phyloP scores from a whole-genome alignment of 306 rosid species.

The Elaeagnus macrophylla region DNA sequence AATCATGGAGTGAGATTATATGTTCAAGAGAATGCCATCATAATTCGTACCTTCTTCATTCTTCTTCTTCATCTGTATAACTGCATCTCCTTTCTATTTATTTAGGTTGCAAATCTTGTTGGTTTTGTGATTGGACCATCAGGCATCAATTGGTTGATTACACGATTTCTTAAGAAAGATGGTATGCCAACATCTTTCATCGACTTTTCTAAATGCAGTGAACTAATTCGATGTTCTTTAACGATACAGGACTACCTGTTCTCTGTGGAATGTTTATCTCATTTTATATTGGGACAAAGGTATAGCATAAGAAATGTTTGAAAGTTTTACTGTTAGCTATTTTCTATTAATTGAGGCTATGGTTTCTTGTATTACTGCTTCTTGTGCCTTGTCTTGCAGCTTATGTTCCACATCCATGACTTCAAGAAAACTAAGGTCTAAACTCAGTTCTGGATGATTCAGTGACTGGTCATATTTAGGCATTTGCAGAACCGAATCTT shows the following conservation, averaged over 20 bases:
- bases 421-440: conserved; percentile 32
- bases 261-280: conserved; percentile 68
- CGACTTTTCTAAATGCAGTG: neutral
- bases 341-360: neutral
- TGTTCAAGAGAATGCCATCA: neutral
- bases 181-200: conserved; percentile 33
- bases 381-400: conserved; percentile 35
- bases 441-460: neutral
- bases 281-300: conserved; percentile 88
- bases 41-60: neutral
- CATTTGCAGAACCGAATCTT: too few species aligned
- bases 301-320: conserved; percentile 11
- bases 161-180: conserved; percentile 58
- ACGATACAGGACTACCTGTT: conserved; percentile 58
- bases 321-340: neutral
- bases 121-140: conserved; percentile 86
- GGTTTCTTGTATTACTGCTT: conserved; percentile 9
- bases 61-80: neutral
- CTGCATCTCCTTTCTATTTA: neutral
- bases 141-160: conserved; percentile 62
- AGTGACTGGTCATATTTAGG: too few species aligned
- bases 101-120: conserved; percentile 84
- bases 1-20: too few species aligned
- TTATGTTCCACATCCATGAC: conserved; percentile 76
- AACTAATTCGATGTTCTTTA: conserved; percentile 17